phyloP scores from a whole-genome alignment of 2,329 filamentous ascomycete genomes.

The Ophiostoma australiae region DNA sequence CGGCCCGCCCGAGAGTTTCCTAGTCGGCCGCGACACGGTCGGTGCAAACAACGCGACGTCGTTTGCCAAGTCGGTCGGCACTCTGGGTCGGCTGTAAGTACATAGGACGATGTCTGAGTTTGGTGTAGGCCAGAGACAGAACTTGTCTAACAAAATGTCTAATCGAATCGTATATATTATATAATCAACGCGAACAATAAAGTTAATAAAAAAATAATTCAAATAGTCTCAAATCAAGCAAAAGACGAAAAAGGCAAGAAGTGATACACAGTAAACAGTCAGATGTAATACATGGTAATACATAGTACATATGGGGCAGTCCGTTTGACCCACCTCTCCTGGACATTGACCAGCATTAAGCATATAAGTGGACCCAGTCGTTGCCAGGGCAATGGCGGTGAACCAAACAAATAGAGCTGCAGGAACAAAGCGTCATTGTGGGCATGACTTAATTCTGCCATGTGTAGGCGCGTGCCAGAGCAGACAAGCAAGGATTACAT shows the following conservation, averaged over 20 bases:
- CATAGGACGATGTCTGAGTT: too few species aligned
- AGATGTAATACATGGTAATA: too few species aligned
- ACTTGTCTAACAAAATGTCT: not conserved
- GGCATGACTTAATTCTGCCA: not conserved
- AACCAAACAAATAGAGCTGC: slow-evolving; percentile 4
- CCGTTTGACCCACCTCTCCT: slow-evolving; percentile 1
- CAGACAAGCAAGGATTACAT: not conserved
- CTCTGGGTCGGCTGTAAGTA: slow-evolving; percentile 21
- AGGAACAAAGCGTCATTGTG: not conserved
- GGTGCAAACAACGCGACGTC: slow-evolving; percentile 38
- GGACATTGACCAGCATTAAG: not conserved
- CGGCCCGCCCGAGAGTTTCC: slow-evolving; percentile 53
- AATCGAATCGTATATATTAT: not conserved
- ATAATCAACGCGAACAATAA: not conserved
- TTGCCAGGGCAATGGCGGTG: slow-evolving; percentile 10
- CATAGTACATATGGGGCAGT: not conserved
- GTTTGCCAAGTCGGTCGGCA: slow-evolving; percentile 33
- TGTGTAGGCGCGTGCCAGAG: not conserved
- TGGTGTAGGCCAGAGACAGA: not conserved
- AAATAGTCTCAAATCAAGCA: not conserved
- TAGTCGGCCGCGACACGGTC: slow-evolving; percentile 39
- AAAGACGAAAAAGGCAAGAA: not conserved
- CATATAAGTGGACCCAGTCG: not conserved
- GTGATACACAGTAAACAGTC: not conserved
- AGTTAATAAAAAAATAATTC: not conserved